phyloP scores from a whole-genome alignment of 306 rosid genomes.

The Citrullus mucosospermus region DNA sequence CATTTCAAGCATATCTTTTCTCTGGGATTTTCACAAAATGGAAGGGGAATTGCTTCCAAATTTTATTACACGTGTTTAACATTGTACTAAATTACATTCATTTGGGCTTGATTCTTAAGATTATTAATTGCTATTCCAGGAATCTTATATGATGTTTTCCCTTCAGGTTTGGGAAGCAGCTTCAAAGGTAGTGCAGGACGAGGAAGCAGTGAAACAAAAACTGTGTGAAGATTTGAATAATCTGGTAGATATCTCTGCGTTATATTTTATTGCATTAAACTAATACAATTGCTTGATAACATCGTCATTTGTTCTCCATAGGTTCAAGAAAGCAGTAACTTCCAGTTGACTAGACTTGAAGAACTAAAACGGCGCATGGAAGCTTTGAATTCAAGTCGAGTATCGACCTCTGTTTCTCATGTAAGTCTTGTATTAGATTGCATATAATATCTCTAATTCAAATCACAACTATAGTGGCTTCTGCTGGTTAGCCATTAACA shows the following conservation, averaged over 20 bases:
- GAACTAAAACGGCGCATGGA: conserved; percentile 84
- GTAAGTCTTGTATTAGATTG: conserved; percentile 24
- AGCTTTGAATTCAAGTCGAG: conserved; percentile 61
- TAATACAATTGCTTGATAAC: conserved; percentile 17
- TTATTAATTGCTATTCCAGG: not conserved
- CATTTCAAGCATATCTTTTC: not conserved
- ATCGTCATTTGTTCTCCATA: conserved; percentile 10
- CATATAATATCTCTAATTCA: not conserved
- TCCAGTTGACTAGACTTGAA: conserved; percentile 66
- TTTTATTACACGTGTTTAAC: not conserved
- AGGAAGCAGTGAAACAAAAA: conserved; percentile 69
- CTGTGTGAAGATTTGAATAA: conserved; percentile 76
- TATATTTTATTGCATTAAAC: not conserved
- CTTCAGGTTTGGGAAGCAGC: conserved; percentile 73
- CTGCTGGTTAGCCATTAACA: not conserved
- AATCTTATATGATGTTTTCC: not conserved
- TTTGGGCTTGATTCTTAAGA: not conserved
- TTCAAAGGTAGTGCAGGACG: conserved; percentile 48
- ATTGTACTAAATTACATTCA: not conserved
- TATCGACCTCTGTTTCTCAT: conserved; percentile 32
- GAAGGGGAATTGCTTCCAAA: not conserved
- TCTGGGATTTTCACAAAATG: not conserved
- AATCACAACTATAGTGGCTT: not conserved
- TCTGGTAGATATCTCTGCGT: conserved; percentile 41
- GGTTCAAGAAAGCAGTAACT: conserved; percentile 86